A percentile compares a stretch with the other conserved stretches of the same genome.
These are phyloP conservation scores for Setomelanomma holmii DNA, from an alignment of 2,329 filamentous ascomycete species.

Conservation along the genomic window DNA sequence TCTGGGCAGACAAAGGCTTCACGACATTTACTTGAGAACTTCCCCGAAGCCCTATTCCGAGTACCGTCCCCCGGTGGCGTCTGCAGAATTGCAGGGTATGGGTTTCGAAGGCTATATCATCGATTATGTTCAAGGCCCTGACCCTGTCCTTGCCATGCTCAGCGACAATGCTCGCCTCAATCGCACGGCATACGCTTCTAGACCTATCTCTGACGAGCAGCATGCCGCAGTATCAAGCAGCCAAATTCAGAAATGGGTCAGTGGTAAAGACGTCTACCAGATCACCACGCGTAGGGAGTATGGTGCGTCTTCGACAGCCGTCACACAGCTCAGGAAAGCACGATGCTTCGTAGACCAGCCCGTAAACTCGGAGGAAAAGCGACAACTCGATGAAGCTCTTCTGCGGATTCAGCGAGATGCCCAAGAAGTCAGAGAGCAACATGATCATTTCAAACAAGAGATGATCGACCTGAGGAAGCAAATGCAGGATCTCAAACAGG, in stretches of 20 bases:
- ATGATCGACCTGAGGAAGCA: slow-evolving; percentile 31
- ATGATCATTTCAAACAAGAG: slow-evolving; percentile 37
- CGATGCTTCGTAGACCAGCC: slow-evolving; percentile 79
- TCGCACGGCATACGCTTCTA: slow-evolving; percentile 68
- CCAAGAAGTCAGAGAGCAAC: slow-evolving; percentile 39
- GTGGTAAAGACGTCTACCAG: slow-evolving; percentile 62
- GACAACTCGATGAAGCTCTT: slow-evolving; percentile 64
- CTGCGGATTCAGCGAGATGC: slow-evolving; percentile 49
- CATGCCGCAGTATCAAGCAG: slow-evolving; percentile 69
- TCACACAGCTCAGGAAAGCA: slow-evolving; percentile 67
- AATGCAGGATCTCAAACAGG: slow-evolving; percentile 10
- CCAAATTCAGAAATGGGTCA: slow-evolving; percentile 72
- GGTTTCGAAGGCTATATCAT: slow-evolving; percentile 83
- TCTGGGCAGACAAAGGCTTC: slow-evolving; percentile 60
- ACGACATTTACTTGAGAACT: slow-evolving; percentile 74
- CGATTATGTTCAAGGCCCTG: slow-evolving; percentile 81
- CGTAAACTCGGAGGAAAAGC: slow-evolving; percentile 70
- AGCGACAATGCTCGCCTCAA: slow-evolving; percentile 77
- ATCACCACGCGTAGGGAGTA: slow-evolving; percentile 81
- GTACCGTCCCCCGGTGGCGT: slow-evolving; percentile 63
- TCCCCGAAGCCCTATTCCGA: slow-evolving; percentile 61
- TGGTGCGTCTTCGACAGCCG: slow-evolving; percentile 74
- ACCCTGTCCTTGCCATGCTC: slow-evolving; percentile 85
- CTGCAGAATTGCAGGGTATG: slow-evolving; percentile 61
- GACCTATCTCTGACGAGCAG: slow-evolving; percentile 70